Evolutionary conservation across 78 protist species (phyloP).

Genomic region (Pelomyxa schiedti): DNA sequence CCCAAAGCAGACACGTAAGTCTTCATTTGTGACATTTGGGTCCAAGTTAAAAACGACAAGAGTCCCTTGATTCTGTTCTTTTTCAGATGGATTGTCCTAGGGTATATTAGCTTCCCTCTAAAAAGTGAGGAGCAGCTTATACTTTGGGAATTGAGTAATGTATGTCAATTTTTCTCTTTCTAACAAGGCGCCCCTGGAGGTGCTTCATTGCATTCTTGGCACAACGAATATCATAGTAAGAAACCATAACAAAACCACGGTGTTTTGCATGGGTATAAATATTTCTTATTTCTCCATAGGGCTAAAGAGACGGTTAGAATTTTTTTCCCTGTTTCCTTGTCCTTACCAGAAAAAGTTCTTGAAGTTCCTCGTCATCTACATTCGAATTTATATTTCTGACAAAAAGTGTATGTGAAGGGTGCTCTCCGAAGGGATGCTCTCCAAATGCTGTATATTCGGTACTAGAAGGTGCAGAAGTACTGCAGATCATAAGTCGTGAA

Average conservation of each 20-base stretch:
- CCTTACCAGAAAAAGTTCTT: not conserved
- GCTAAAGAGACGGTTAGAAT: not conserved
- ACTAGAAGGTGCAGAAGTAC: too few species aligned
- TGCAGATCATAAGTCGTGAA: too few species aligned
- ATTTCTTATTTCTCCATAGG: slow-evolving; percentile 23
- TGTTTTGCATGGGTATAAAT: slow-evolving; percentile 13
- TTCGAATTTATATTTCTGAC: slow-evolving; percentile 22
- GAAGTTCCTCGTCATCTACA: slow-evolving; percentile 12
- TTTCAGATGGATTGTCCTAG: slow-evolving; percentile 24
- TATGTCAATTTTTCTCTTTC: slow-evolving; percentile 8
- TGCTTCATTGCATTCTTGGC: slow-evolving; percentile 34
- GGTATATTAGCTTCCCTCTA: too few species aligned
- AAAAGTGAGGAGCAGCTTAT: not conserved
- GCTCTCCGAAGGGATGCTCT: slow-evolving; percentile 23
- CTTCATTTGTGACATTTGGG: slow-evolving; percentile 13
- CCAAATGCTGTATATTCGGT: not conserved
- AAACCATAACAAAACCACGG: slow-evolving; percentile 49
- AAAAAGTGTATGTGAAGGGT: slow-evolving; percentile 38
- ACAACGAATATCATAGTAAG: slow-evolving; percentile 59
- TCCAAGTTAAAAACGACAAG: slow-evolving; percentile 63
- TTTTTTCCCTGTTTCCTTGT: not conserved
- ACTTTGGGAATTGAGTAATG: slow-evolving; percentile 32
- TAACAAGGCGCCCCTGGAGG: slow-evolving; percentile 4
- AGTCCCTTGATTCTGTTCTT: slow-evolving; percentile 53
- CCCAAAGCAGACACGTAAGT: slow-evolving; percentile 22